Evolutionary conservation across 2,329 filamentous ascomycete genomes (phyloP).

Genomic region (Metarhizium anisopliae): DNA sequence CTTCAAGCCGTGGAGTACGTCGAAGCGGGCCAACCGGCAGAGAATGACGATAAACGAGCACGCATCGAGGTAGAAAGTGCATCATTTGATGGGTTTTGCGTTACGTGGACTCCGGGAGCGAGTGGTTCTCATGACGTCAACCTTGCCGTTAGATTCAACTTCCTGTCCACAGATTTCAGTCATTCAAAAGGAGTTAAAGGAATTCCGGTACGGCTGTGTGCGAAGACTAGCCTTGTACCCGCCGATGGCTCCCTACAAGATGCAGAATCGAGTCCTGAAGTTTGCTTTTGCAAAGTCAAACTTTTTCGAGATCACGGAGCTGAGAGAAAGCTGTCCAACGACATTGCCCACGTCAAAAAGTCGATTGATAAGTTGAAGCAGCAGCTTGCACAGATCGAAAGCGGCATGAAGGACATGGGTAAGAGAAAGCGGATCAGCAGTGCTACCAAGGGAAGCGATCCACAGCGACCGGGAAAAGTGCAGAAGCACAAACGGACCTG

Average conservation of each 20-base stretch:
- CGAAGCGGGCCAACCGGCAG: conserved; percentile 50
- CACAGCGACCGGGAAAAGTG: conserved; percentile 66
- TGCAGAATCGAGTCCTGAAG: conserved; percentile 48
- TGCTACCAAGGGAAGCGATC: conserved; percentile 35
- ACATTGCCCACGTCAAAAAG: conserved; percentile 91
- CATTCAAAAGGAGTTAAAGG: conserved; percentile 98
- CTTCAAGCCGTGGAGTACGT: conserved; percentile 94
- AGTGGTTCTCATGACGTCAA: conserved; percentile 67
- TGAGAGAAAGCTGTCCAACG: conserved; percentile 89
- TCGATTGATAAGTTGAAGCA: conserved; percentile 94
- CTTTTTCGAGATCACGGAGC: conserved; percentile 94
- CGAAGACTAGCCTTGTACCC: conserved; percentile 69
- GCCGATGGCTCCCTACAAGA: conserved; percentile 40
- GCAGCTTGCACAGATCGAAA: conserved; percentile 73
- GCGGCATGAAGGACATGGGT: conserved; percentile 56
- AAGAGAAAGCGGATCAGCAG: conserved; percentile 53
- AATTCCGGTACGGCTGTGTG: conserved; percentile 85
- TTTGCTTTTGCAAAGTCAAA: conserved; percentile 95
- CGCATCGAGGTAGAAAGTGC: conserved; percentile 63
- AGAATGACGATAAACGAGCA: conserved; percentile 56
- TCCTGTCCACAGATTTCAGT: conserved; percentile 95
- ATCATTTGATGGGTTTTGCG: conserved; percentile 90
- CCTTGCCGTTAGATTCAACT: conserved; percentile 93
- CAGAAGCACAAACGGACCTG: conserved; percentile 89
- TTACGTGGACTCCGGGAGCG: conserved; percentile 72